Evolutionary conservation across 495 filamentous ascomycete genomes (phyloP).

Genomic region (Aspergillus taichungensis): DNA sequence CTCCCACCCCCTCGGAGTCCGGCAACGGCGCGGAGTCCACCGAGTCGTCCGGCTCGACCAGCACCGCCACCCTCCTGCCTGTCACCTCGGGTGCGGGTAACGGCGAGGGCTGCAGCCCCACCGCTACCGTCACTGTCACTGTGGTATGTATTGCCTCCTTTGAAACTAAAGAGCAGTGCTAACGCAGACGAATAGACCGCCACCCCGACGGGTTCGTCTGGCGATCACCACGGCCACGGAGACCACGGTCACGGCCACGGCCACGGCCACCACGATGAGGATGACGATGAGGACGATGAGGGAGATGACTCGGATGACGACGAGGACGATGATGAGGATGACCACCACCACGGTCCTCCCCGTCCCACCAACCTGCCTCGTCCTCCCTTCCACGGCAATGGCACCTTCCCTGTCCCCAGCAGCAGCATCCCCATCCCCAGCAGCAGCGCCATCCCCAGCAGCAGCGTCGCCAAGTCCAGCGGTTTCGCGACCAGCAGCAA

Average conservation of each 20-base stretch:
- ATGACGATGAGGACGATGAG: background rate
- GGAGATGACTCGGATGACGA: slow-evolving; percentile 2
- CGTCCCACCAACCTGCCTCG: slow-evolving; percentile 11
- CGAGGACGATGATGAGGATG: background rate
- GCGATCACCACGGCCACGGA: slow-evolving; percentile 4
- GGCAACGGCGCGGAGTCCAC: background rate
- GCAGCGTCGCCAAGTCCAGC: slow-evolving; percentile 22
- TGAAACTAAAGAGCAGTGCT: background rate
- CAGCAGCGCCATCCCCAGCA: slow-evolving; percentile 18
- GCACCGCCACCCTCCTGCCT: background rate
- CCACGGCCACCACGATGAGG: slow-evolving; percentile 13
- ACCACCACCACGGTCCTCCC: slow-evolving; percentile 8
- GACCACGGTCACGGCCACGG: slow-evolving; percentile 11
- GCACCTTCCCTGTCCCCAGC: slow-evolving; percentile 24
- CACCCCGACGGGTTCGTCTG: slow-evolving; percentile 5
- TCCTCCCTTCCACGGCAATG: slow-evolving; percentile 30
- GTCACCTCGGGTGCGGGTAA: slow-evolving; percentile 5
- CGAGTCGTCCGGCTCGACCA: background rate
- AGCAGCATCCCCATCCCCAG: slow-evolving; percentile 19
- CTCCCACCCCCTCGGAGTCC: background rate
- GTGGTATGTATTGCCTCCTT: slow-evolving; percentile 23
- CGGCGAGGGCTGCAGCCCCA: slow-evolving; percentile 13
- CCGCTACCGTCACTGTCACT: slow-evolving; percentile 37
- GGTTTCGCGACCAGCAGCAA: slow-evolving; percentile 19
- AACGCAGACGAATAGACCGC: slow-evolving; percentile 8